Evolutionary conservation across 805 yeast species (phyloP), one percentile per base, ranked within the genome.

Genomic region (Ogataea sp.): DNA sequence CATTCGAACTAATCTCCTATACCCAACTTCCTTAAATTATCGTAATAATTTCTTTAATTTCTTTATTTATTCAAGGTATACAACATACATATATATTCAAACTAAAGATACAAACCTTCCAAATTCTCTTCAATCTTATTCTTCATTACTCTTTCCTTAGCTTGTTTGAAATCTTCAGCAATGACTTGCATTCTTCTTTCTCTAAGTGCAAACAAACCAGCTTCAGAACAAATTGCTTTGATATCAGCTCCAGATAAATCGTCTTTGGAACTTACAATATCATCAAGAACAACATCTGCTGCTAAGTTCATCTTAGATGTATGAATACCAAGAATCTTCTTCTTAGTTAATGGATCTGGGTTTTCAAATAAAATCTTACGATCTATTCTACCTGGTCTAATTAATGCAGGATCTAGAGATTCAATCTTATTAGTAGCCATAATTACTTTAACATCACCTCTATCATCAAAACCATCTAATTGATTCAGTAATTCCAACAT

Each of bases 341-440:
- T 84, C 70, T 90, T 84, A 36, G 96, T 89, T 43, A 82, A 78
- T 33, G 89, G 80, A 54, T 90, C 96, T 20, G 97, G 97, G 53
- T 89, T 90, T 65, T 93, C 97, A 65, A 90, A 90, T 60, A 89
- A 74, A 52, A 89, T 89, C 70, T 89, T 89, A 57, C 97, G 78
- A 64, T 89, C 97, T 53, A 89, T 90, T 71, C 97, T 83, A 34
- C 97, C 97, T 0, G 97, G 97, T 64, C 97, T 80, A 51, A 90
- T 83, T 53, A 90, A 72, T 2, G 97, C 97, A 8, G 97, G 97
- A 65, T 90, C 97, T 50, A 90, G 70, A 18, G 88, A 74, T 65
- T 90, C 97, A 53, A 90, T 84, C 61, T 85, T 89, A 66, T 90
- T 90, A 14, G 97, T 90, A 29, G 97, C 97, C 97, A 90, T 90